Base-by-base conservation (phyloP, 139 green algal species). In the Chlamydomonas sp. region DNA sequence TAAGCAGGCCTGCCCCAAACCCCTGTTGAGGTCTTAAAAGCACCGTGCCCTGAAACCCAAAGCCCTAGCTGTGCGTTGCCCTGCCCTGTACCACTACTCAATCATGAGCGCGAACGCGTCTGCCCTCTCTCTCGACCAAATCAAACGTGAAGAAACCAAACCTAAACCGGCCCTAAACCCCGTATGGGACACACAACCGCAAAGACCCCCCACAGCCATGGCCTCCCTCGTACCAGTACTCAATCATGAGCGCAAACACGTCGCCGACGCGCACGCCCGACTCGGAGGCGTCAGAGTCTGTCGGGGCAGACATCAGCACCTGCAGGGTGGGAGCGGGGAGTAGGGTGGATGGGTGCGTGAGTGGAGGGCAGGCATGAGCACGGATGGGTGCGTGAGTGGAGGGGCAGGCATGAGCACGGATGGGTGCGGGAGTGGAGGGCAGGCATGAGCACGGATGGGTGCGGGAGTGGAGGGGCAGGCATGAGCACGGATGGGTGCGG, bases 31-130 rank as follows among this genome's bases (percentile, higher is more conserved):
- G n/a, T n/a, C n/a, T n/a, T n/a, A n/a, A n/a, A n/a, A n/a, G n/a
- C n/a, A n/a, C n/a, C n/a, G n/a, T n/a, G n/a, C n/a, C n/a, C n/a
- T n/a, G n/a, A 54, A 26, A 26, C 43, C 13, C 43, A 54, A 26
- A 54, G 22, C 22, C 43, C 43, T 20, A 58, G 35, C 69, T 69
- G n/a, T n/a, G n/a, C n/a, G n/a, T n/a, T n/a, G n/a, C n/a, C n/a
- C n/a, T n/a, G n/a, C n/a, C n/a, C n/a, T n/a, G n/a, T n/a, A n/a
- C 79, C 80, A 82, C 76, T 86, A 80, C 78, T 89, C 83, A 0
- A 89, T 58, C 76, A 89, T 76, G 35, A 86, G 70, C 16, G 77
- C 76, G 57, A 76, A 89, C 60, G 86, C 80, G 64, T 86, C 83
- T n/a, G n/a, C n/a, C n/a, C n/a, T n/a, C n/a, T n/a, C n/a, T n/a